Evolutionary conservation across 1,284 basidiomycete genomes (phyloP).

Genomic region (Sphaerobolus stellatus): DNA sequence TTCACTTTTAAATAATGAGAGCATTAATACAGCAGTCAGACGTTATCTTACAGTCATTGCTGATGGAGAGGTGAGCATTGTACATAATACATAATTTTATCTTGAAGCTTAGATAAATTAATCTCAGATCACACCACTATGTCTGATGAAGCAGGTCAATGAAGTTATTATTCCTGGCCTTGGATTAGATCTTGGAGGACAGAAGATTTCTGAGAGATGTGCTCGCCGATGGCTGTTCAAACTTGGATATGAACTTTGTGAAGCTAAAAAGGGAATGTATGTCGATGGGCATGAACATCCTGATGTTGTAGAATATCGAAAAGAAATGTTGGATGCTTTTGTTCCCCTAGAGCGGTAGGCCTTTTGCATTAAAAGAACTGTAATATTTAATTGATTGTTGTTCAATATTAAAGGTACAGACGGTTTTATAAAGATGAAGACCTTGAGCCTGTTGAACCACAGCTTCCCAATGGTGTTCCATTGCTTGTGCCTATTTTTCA

Average conservation of each 20-base stretch:
- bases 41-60: neutral
- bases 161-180: neutral
- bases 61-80: neutral
- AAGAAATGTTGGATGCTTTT: neutral
- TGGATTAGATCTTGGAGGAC: neutral
- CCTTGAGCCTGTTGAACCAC: neutral
- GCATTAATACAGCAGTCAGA: neutral
- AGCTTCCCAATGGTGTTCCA: neutral
- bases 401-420: neutral
- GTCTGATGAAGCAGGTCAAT: neutral
- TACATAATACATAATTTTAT: neutral
- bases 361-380: no score
- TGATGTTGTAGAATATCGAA: constrained; percentile 7
- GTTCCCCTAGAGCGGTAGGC: neutral
- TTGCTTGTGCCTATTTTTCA: neutral
- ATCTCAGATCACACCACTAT: neutral
- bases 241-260: neutral
- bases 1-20: neutral
- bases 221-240: neutral
- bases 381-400: neutral
- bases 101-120: neutral
- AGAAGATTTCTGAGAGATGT: neutral
- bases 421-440: neutral
- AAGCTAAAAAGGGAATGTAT: constrained; percentile 2
- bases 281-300: constrained; percentile 9